Evolutionary conservation across 1,139 yeast species (phyloP).

Genomic region (Meyerozyma athensensis): DNA sequence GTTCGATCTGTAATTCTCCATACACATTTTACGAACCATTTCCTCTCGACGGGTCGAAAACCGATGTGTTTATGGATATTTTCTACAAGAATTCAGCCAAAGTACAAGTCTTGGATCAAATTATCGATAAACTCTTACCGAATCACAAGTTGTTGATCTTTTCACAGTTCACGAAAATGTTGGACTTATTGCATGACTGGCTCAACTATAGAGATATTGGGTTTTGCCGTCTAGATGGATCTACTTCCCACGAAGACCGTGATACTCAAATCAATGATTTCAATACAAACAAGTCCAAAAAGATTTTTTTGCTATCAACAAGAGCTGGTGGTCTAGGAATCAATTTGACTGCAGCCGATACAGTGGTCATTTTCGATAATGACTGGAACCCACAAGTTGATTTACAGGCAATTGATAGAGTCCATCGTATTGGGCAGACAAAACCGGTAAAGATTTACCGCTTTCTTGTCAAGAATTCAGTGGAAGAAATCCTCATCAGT

Average conservation of each 20-base stretch:
- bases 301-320: slow-evolving; percentile 73
- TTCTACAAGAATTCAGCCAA: slow-evolving; percentile 60
- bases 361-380: slow-evolving; percentile 83
- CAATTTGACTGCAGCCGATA: slow-evolving; percentile 80
- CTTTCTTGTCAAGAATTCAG: slow-evolving; percentile 68
- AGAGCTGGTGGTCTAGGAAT: slow-evolving; percentile 95
- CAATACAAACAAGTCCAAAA: slow-evolving; percentile 23
- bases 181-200: slow-evolving; percentile 77
- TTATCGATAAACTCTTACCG: slow-evolving; percentile 46
- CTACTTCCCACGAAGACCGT: slow-evolving; percentile 60
- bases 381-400: slow-evolving; percentile 99
- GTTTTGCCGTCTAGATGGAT: slow-evolving; percentile 73
- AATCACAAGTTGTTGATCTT: slow-evolving; percentile 74
- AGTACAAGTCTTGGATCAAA: slow-evolving; percentile 60
- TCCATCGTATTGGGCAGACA: slow-evolving; percentile 87
- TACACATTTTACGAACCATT: slow-evolving; percentile 81
- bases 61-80: slow-evolving; percentile 28
- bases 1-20: slow-evolving; percentile 84
- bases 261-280: slow-evolving; percentile 60
- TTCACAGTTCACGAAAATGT: slow-evolving; percentile 76
- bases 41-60: slow-evolving; percentile 28
- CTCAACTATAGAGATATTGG: slow-evolving; percentile 30
- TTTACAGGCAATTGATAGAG: slow-evolving; percentile 92
- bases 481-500: slow-evolving; percentile 76
- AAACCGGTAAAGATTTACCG: slow-evolving; percentile 80